Conservation (phyloP, 176 grass and related monocot species). For the Ampelocalamus luodianensis region DNA sequence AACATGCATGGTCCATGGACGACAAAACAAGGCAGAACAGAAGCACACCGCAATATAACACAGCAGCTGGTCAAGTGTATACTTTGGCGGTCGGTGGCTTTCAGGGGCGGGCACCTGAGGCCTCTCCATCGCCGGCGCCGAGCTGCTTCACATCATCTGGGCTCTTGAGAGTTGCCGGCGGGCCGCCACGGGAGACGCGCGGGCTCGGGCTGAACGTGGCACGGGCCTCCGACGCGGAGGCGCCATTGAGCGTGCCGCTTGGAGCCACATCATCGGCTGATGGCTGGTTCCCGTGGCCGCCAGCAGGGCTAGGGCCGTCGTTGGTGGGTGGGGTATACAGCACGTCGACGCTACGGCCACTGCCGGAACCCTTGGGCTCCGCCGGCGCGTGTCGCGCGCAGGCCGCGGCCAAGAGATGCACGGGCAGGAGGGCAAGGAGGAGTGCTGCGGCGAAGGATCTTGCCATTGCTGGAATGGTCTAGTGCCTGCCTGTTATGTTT, state of each 20-base stretch:
- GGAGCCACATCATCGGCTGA: not conserved
- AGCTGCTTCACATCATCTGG: not conserved
- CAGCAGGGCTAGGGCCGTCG: not conserved
- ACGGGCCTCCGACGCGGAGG: not conserved
- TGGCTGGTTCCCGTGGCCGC: slow-evolving; percentile 10
- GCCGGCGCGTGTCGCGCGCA: not conserved
- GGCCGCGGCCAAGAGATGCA: slow-evolving; percentile 1
- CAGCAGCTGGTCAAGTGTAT: no score
- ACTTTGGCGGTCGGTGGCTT: no score
- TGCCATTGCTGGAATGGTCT: slow-evolving; percentile 41
- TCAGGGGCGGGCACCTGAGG: not conserved
- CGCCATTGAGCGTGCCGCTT: not conserved
- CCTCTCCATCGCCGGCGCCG: not conserved
- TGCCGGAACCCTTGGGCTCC: not conserved
- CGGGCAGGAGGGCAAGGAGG: not conserved
- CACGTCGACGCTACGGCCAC: not conserved
- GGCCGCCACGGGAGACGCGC: not conserved
- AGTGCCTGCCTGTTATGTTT: not conserved
- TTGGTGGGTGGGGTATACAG: not conserved
- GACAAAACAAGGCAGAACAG: not conserved
- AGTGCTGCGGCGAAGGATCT: slow-evolving; percentile 16
- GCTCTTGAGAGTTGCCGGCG: not conserved
- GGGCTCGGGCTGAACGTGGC: not conserved
- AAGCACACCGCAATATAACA: not conserved
- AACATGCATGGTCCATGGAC: no score